Evolutionary conservation across 345 rosid species (phyloP), one percentile per base, ranked within the genome.

Genomic region (Murraya koenigii): DNA sequence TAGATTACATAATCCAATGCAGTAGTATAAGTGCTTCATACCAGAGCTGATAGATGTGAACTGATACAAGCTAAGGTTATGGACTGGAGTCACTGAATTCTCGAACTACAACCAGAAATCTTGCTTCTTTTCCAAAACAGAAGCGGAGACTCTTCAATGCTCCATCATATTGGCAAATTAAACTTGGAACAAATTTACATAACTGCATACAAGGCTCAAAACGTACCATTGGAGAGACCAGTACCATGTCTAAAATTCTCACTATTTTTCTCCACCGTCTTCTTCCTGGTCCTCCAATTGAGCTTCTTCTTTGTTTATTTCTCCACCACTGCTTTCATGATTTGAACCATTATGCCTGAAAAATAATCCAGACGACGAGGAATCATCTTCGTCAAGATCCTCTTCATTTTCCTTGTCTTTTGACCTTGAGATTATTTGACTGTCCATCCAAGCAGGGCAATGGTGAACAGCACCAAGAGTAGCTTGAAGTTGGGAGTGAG

Each of bases 271-370:
- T 19, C 87, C 84, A 5, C 91, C 90, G 49, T 92, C 99, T 80
- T 96, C 99, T 75, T 96, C 99, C 80, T 90, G 95, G 84, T 96
- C 99, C 78, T 96, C 99, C 71, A 92, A 76, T 39, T 84, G 93
- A 60, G 90, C 79, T 81, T 91, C 94, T 83, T 96, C 99, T 80
- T 91, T 92, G 84, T 78, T 94, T 59, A 82, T 77, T 86, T 89
- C 98, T 63, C 87, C 87, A 65, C 89, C 89, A 73, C 82, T 91
- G 49, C 64, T 85, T 80, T 92, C 96, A n/a, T 85, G 85, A 77
- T 79, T 90, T 66, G 85, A 84, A 59, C 83, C 84, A 76, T 69
- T 74, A 38, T 68, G 80, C 78, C 87, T 81, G 35, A 94, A 91
- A 77, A 96, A 96, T 78, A 91, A 72, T 38, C 93, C 93, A 1